Base-by-base conservation (phyloP, 306 rosid species). In the Sindora glabra region DNA sequence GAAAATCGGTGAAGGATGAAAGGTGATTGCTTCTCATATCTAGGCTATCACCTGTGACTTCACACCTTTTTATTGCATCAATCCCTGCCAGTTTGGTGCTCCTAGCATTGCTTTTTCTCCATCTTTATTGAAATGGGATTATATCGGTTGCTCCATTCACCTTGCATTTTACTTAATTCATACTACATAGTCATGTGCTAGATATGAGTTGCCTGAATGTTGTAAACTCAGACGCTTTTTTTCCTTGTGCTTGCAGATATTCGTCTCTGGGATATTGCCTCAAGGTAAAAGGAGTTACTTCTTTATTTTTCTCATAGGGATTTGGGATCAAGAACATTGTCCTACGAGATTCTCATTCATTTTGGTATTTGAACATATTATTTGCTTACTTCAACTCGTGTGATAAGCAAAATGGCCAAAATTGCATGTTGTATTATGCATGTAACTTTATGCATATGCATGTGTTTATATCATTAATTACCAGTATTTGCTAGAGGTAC, bases 251-350 rank as follows among this genome's bases (percentile, higher is more conserved):
- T 25, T 52, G 44, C 95, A 92, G 98, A 92, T 78, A 88, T 92
- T 67, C 94, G 95, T 39, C 95, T 86, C 11, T 92, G 96, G 98
- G 89, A 92, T 74, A 42, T 92, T 32, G 87, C 95, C 41, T 68
- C 86, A 66, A 81, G 98, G 98, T 92, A 88, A 26, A 58, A 17
- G 7, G 27, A 3, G 1, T 32, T 68, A 3, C 40, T 56, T 14
- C 55, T 14, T 17, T n/a, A n/a, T n/a, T n/a, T n/a, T n/a, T n/a
- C n/a, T 18, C 16, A 30, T 38, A 8, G 3, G 2, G 3, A 3
- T 38, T 4, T 57, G 48, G 19, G 22, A 27, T 71, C 32, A 65
- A 60, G 17, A 9, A 19, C 23, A 37, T 36, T 56, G 5, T 74
- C 11, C 11, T 60, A 12, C 24, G 32, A 32, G 45, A 8, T 36